A percentile compares a stretch with the other conserved stretches of the same genome.
phyloP scores from a whole-genome alignment of 371 early-diverging fungal genomes.

The Neoconidiobolus thromboides region DNA sequence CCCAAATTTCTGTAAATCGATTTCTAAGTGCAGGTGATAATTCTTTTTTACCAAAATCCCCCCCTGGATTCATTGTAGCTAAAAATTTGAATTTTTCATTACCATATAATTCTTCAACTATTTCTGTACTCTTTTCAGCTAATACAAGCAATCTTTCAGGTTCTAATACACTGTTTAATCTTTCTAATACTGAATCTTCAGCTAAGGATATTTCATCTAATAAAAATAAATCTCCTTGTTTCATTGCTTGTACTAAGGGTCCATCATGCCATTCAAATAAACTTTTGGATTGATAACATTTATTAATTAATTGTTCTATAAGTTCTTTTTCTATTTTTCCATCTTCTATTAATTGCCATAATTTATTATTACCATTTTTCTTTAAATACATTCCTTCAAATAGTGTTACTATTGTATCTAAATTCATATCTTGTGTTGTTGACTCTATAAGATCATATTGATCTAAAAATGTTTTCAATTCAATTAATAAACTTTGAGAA shows the following conservation, averaged over 20 bases:
- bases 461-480: conserved; percentile 7
- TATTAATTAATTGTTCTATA: conserved; percentile 7
- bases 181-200: conserved; percentile 97
- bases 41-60: conserved; percentile 99
- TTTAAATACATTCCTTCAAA: background rate
- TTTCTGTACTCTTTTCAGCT: conserved; percentile 75
- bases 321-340: conserved; percentile 7
- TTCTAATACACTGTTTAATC: conserved; percentile 96
- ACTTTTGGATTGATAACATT: conserved; percentile 12
- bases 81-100: conserved; percentile 72
- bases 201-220: conserved; percentile 99
- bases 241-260: conserved; percentile 85
- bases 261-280: conserved; percentile 95
- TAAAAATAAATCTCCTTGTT: conserved; percentile 83
- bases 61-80: conserved; percentile 99
- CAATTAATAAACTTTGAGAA: conserved; percentile 12
- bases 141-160: conserved; percentile 75
- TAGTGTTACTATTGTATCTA: conserved; percentile 7
- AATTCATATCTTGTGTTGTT: too few relatives aligned
- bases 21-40: conserved; percentile 98
- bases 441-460: background rate
- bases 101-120: conserved; percentile 53
- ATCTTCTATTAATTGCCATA: background rate
- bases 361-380: background rate
- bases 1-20: conserved; percentile 99